Conservation (phyloP, 495 filamentous ascomycete genomes). For the Neurospora tetraspora region DNA sequence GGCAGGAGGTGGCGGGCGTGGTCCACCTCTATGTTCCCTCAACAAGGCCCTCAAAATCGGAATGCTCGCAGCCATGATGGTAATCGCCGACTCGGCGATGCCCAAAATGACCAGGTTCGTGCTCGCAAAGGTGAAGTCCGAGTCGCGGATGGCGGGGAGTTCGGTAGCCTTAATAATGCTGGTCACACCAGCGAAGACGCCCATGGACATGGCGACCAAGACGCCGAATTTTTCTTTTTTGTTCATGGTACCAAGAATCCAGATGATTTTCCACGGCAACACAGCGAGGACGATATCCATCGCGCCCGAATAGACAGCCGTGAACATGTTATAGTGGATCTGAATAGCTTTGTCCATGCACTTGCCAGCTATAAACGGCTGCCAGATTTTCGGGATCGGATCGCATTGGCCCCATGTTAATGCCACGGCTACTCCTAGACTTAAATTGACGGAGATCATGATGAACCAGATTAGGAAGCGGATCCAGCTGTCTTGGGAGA, state of each 20-base stretch:
- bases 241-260: constrained; percentile 21
- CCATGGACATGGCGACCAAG: constrained; percentile 29
- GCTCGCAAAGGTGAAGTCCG: constrained; percentile 15
- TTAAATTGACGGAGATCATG: constrained; percentile 26
- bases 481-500: constrained; percentile 20
- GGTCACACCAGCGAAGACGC: constrained; percentile 21
- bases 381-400: constrained; percentile 23
- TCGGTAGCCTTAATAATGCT: constrained; percentile 21
- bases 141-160: constrained; percentile 17
- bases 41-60: constrained; percentile 20
- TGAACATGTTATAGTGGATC: constrained; percentile 25
- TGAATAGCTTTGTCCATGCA: constrained; percentile 21
- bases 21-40: not conserved
- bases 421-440: constrained; percentile 18
- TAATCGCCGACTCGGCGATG: constrained; percentile 20
- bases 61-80: constrained; percentile 23
- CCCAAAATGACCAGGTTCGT: constrained; percentile 20
- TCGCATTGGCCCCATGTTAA: constrained; percentile 27
- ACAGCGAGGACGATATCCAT: constrained; percentile 29
- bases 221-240: constrained; percentile 26
- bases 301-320: constrained; percentile 19
- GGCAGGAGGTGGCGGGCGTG: not conserved
- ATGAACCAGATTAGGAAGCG: constrained; percentile 22
- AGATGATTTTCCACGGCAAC: constrained; percentile 29
- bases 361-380: constrained; percentile 23